Evolutionary conservation across 192 early-diverging fungal species (phyloP).

Genomic region (Podila epigama): DNA sequence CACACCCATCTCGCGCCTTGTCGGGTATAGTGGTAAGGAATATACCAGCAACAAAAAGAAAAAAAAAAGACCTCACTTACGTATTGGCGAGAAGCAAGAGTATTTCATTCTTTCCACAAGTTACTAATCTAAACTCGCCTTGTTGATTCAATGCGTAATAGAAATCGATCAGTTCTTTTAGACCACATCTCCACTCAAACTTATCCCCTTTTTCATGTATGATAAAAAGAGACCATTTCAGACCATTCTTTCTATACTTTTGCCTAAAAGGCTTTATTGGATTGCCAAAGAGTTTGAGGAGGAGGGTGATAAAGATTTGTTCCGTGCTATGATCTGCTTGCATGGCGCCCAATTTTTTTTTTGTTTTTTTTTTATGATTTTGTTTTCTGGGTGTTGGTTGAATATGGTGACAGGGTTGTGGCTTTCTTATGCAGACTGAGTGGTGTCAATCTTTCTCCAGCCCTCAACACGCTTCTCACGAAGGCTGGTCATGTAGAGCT

Average conservation of each 20-base stretch:
- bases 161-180: conserved; percentile 42
- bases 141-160: background rate
- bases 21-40: conserved; percentile 42
- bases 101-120: background rate
- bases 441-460: conserved; percentile 52
- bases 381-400: background rate
- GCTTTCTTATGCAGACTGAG: conserved; percentile 41
- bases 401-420: background rate
- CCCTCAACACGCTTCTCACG: conserved; percentile 63
- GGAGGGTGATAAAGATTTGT: too few relatives aligned
- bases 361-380: background rate
- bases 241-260: background rate
- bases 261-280: too few relatives aligned
- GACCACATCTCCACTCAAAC: background rate
- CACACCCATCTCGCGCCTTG: conserved; percentile 22
- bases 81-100: background rate
- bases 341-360: too few relatives aligned
- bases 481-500: conserved; percentile 78
- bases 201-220: background rate
- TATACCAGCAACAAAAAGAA: background rate
- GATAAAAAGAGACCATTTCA: background rate
- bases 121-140: too few relatives aligned
- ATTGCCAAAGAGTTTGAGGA: too few relatives aligned
- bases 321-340: too few relatives aligned
- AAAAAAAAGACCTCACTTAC: background rate